These are phyloP conservation scores for Annulohypoxylon moriforme DNA, from an alignment of 495 filamentous ascomycete species.

Conservation along the genomic window DNA sequence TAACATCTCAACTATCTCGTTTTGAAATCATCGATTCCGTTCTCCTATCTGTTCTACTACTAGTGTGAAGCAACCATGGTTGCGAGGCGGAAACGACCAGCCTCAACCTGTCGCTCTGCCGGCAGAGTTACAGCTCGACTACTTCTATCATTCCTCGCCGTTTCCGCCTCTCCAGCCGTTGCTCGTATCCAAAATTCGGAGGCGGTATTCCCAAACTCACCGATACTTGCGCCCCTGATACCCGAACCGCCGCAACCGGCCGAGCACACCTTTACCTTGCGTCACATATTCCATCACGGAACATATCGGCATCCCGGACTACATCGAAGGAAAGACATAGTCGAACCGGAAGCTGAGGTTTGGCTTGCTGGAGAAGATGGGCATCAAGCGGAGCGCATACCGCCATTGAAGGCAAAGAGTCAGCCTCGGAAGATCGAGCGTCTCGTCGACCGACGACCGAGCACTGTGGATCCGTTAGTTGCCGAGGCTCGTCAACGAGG, in stretches of 20 bases:
- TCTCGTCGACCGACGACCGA: conserved; percentile 79
- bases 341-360: conserved; percentile 67
- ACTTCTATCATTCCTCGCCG: conserved; percentile 71
- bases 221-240: conserved; percentile 49
- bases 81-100: conserved; percentile 51
- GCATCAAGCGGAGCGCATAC: conserved; percentile 58
- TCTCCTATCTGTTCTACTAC: conserved; percentile 36
- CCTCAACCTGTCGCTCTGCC: conserved; percentile 58
- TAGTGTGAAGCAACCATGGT: conserved; percentile 53
- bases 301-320: conserved; percentile 76
- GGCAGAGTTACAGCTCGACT: conserved; percentile 69
- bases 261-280: conserved; percentile 71
- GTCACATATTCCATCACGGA: conserved; percentile 93
- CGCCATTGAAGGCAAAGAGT: conserved; percentile 67
- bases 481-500: conserved; percentile 72
- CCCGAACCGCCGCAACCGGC: conserved; percentile 54
- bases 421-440: conserved; percentile 76
- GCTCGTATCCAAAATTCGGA: conserved; percentile 47
- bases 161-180: conserved; percentile 55
- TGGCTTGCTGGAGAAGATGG: conserved; percentile 74
- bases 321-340: conserved; percentile 78
- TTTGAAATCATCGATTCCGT: conserved; percentile 24
- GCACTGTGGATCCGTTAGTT: conserved; percentile 80
- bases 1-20: background rate
- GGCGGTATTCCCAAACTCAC: conserved; percentile 50